Conservation (phyloP, 2,329 filamentous ascomycete species). For the Arthroderma sp. region DNA sequence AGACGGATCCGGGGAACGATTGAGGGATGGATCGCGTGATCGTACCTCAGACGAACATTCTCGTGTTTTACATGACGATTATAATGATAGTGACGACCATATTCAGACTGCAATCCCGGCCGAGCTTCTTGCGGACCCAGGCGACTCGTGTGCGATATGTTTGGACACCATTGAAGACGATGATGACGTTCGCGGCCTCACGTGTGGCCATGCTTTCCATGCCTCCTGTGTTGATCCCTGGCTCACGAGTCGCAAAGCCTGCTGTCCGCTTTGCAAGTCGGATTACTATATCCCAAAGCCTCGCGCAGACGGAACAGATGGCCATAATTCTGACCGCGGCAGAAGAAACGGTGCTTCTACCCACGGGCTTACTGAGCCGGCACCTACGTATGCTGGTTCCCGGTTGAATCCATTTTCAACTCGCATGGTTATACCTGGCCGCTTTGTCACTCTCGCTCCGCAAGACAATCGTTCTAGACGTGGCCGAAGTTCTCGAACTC, state of each 20-base stretch:
- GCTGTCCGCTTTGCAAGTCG: slow-evolving; percentile 93
- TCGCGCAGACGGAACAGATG: slow-evolving; percentile 42
- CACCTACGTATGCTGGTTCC: slow-evolving; percentile 22
- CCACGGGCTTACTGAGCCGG: slow-evolving; percentile 20
- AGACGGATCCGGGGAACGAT: too few species aligned
- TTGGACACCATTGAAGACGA: slow-evolving; percentile 89
- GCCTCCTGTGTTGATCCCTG: slow-evolving; percentile 91
- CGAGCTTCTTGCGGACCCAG: slow-evolving; percentile 66
- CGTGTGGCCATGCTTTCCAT: slow-evolving; percentile 97
- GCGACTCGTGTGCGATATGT: slow-evolving; percentile 92
- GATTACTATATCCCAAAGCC: slow-evolving; percentile 96
- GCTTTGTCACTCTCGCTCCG: slow-evolving; percentile 20
- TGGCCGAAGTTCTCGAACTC: slow-evolving; percentile 7
- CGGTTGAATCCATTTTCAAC: slow-evolving; percentile 20
- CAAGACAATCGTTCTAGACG: slow-evolving; percentile 15
- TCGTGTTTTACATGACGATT: slow-evolving; percentile 20
- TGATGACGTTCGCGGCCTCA: slow-evolving; percentile 84
- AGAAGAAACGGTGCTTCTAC: slow-evolving; percentile 13
- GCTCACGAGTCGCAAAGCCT: slow-evolving; percentile 85
- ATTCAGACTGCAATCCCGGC: slow-evolving; percentile 72
- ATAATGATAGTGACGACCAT: slow-evolving; percentile 62
- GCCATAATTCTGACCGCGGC: slow-evolving; percentile 6
- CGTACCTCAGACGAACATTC: neutral
- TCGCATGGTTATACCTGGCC: slow-evolving; percentile 25
- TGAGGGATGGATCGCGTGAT: too few species aligned